These are phyloP conservation scores for Lichtheimia corymbifera DNA, from an alignment of 371 early-diverging fungal species.

Conservation along the genomic window DNA sequence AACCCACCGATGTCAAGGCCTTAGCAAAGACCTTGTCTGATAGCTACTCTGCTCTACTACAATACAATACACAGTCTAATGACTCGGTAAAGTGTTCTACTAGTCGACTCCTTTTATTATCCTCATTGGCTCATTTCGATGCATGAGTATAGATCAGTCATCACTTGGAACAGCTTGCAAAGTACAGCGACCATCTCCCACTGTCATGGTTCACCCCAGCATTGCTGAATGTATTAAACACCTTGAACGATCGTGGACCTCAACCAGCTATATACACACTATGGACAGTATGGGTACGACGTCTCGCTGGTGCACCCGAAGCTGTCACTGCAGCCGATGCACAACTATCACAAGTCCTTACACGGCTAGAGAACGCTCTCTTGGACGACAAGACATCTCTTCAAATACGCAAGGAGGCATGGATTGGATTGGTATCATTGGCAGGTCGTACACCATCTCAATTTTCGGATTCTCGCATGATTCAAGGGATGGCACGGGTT, in stretches of 20 bases:
- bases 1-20: slow-evolving; percentile 27
- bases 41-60: slow-evolving; percentile 36
- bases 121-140: neutral
- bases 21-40: slow-evolving; percentile 37
- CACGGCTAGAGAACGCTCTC: slow-evolving; percentile 10
- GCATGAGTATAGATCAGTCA: slow-evolving; percentile 20
- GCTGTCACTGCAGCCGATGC: slow-evolving; percentile 9
- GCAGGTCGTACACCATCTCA: slow-evolving; percentile 22
- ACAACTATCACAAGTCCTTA: slow-evolving; percentile 19
- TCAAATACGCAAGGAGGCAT: slow-evolving; percentile 29
- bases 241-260: slow-evolving; percentile 11
- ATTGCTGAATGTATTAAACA: slow-evolving; percentile 23
- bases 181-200: slow-evolving; percentile 45
- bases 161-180: slow-evolving; percentile 31
- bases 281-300: slow-evolving; percentile 41
- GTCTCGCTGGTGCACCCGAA: slow-evolving; percentile 19
- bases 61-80: slow-evolving; percentile 21
- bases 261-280: slow-evolving; percentile 19
- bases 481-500: slow-evolving; percentile 25
- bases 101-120: neutral
- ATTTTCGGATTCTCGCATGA: slow-evolving; percentile 16
- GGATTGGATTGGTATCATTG: slow-evolving; percentile 39
- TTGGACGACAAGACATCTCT: slow-evolving; percentile 3
- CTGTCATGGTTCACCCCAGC: slow-evolving; percentile 44
- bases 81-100: slow-evolving; percentile 18